Evolutionary conservation across 73 alveolate species (phyloP).

Genomic region (Paraurostyla sp.): DNA sequence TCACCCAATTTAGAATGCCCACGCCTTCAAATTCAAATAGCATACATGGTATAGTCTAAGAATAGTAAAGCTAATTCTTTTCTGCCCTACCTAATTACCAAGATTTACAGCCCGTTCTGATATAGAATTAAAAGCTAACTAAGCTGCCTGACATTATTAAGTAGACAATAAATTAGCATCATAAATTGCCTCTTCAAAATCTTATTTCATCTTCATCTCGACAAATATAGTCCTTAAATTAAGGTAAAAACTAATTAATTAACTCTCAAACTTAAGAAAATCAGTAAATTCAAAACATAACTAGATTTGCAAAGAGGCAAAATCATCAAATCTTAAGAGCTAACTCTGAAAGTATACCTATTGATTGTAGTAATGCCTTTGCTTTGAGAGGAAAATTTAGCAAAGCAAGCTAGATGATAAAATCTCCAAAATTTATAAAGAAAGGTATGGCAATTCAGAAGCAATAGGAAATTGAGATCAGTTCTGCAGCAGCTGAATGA

Average conservation of each 20-base stretch:
- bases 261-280: not conserved
- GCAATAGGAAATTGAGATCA: not conserved
- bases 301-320: not conserved
- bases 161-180: not conserved
- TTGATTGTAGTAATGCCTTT: not conserved
- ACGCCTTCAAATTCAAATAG: too few species aligned
- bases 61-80: not conserved
- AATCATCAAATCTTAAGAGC: not conserved
- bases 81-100: not conserved
- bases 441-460: not conserved
- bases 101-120: not conserved
- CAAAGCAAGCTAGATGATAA: not conserved
- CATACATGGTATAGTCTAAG: not conserved
- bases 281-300: not conserved
- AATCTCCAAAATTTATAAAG: constrained; percentile 34
- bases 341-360: not conserved
- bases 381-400: not conserved
- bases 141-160: constrained; percentile 19
- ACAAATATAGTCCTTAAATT: not conserved
- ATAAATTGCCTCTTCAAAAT: not conserved
- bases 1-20: constrained; percentile 38
- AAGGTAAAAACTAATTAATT: not conserved
- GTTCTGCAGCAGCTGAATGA: constrained; percentile 48
- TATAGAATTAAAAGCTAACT: not conserved
- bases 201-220: too few species aligned